A percentile compares a stretch with the other conserved stretches of the same genome.
Conservation (phyloP, 768 basidiomycete species). For the Rhodosporidiobolus odoratus region DNA sequence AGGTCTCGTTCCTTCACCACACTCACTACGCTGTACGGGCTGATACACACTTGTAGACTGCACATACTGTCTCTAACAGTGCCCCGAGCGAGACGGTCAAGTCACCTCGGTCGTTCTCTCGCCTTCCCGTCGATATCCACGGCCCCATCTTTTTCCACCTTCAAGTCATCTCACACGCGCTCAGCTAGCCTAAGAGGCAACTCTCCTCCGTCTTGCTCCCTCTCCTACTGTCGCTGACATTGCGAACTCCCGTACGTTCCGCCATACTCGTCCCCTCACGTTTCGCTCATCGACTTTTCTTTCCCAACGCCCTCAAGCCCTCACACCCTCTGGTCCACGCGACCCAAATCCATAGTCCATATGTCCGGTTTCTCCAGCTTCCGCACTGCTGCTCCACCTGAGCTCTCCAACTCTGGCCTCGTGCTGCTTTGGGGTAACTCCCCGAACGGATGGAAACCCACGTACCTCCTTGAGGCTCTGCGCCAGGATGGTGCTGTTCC, state of each 20-base stretch:
- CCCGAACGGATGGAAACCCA: constrained; percentile 30
- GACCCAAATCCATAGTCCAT: neutral
- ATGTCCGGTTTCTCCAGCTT: constrained; percentile 5
- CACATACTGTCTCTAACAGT: no score
- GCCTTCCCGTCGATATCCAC: no score
- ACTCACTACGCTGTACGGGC: no score
- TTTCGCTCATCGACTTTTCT: neutral
- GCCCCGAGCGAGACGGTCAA: no score
- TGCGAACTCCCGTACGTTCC: neutral
- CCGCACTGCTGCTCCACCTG: constrained; percentile 14
- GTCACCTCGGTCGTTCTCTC: no score
- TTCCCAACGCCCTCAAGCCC: neutral
- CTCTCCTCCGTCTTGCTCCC: no score
- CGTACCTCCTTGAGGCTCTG: constrained; percentile 23
- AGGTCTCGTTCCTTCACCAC: no score
- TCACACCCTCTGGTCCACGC: no score
- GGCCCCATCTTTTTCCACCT: no score
- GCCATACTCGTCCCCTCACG: neutral
- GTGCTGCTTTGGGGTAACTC: constrained; percentile 12
- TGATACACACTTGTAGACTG: no score
- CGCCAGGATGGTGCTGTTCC: constrained; percentile 21
- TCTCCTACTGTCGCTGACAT: neutral
- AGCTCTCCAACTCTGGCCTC: constrained; percentile 16
- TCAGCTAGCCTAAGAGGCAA: no score
- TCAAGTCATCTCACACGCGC: neutral